phyloP scores from a whole-genome alignment of 352 stramenopile species.

The Plasmopara muralis region DNA sequence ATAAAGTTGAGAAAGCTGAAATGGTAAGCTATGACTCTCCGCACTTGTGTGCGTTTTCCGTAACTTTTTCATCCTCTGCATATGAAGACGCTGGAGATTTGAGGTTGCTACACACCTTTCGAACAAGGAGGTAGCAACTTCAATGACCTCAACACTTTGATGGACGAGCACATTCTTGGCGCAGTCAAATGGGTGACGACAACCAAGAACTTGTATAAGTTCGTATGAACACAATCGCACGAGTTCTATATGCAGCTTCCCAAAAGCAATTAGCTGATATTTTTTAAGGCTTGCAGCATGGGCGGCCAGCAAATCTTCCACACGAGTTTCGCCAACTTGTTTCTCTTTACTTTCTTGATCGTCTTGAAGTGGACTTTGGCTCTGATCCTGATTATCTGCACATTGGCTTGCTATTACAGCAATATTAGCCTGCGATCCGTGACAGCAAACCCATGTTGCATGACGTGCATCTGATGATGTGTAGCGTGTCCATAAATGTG shows the following conservation, averaged over 20 bases:
- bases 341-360: slow-evolving; percentile 9
- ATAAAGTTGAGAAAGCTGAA: slow-evolving; percentile 61
- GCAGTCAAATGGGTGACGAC: slow-evolving; percentile 34
- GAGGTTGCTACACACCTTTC: slow-evolving; percentile 28
- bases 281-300: slow-evolving; percentile 20
- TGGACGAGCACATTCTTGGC: slow-evolving; percentile 57
- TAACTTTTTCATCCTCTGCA: slow-evolving; percentile 35
- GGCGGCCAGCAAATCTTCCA: slow-evolving; percentile 26
- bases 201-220: slow-evolving; percentile 50
- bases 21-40: slow-evolving; percentile 40
- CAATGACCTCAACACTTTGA: slow-evolving; percentile 39
- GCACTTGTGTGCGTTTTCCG: slow-evolving; percentile 34
- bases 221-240: slow-evolving; percentile 46
- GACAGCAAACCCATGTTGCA: slow-evolving; percentile 47
- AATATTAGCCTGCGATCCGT: slow-evolving; percentile 16
- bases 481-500: slow-evolving; percentile 47
- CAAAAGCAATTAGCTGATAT: slow-evolving; percentile 39
- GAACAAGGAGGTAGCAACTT: slow-evolving; percentile 31
- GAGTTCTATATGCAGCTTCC: slow-evolving; percentile 33
- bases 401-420: slow-evolving; percentile 12
- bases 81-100: slow-evolving; percentile 46
- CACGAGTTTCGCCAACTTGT: neutral
- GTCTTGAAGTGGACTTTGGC: slow-evolving; percentile 8
- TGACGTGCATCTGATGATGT: slow-evolving; percentile 25
- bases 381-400: slow-evolving; percentile 6